phyloP scores from a whole-genome alignment of 2,329 filamentous ascomycete species.

The Cytospora schulzeri region DNA sequence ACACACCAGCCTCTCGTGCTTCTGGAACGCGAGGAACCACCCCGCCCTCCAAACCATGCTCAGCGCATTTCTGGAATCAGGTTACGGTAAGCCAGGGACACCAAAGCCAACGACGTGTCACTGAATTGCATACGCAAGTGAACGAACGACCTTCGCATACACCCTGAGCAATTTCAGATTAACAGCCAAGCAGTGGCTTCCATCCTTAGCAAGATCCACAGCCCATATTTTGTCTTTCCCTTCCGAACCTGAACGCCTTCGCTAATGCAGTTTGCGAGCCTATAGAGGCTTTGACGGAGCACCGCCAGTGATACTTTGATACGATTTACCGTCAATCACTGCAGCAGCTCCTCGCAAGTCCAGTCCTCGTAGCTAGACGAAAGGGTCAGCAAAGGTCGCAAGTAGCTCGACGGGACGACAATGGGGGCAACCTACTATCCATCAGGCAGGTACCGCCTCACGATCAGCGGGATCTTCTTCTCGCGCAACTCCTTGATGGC shows the following conservation, averaged over 20 bases:
- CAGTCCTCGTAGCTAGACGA: constrained; percentile 95
- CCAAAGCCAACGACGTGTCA: not conserved
- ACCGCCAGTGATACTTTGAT: constrained; percentile 10
- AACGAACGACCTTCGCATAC: not conserved
- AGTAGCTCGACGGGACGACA: constrained; percentile 23
- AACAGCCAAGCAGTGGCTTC: not conserved
- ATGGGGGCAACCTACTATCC: constrained; percentile 71
- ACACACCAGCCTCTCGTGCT: not conserved
- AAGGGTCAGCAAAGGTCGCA: constrained; percentile 2
- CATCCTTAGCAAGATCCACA: constrained; percentile 7
- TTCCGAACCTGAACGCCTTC: constrained; percentile 35
- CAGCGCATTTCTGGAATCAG: not conserved
- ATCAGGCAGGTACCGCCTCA: constrained; percentile 93
- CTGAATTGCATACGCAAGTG: not conserved
- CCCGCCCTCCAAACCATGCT: not conserved
- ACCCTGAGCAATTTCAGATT: constrained; percentile 4
- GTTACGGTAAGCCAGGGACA: not conserved
- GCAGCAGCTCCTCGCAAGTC: constrained; percentile 93
- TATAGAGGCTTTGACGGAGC: constrained; percentile 8
- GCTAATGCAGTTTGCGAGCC: constrained; percentile 35
- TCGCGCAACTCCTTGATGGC: constrained; percentile 96
- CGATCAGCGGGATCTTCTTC: constrained; percentile 97
- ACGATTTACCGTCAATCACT: constrained; percentile 40
- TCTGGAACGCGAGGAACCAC: not conserved
- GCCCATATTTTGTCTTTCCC: constrained; percentile 13